Conservation (phyloP, 768 basidiomycete genomes). For the Leccinum broughii region DNA sequence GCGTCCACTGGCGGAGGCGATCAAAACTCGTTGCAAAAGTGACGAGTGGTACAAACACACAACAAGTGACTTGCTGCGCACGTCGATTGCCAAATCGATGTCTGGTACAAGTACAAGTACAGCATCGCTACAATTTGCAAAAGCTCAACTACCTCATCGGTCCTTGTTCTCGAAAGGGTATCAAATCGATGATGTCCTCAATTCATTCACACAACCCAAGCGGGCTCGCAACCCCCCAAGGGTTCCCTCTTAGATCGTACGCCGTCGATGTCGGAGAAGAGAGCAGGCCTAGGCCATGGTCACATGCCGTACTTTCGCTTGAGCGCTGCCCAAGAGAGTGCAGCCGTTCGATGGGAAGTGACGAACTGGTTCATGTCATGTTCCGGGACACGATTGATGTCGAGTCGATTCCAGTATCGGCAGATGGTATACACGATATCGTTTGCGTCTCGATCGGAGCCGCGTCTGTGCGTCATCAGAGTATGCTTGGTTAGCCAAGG, state of each 20-base stretch:
- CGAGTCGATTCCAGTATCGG: slow-evolving; percentile 79
- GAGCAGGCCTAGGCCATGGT: slow-evolving; percentile 6
- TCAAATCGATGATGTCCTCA: slow-evolving; percentile 31
- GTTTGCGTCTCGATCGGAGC: slow-evolving; percentile 69
- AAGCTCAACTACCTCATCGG: slow-evolving; percentile 20
- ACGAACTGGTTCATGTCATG: slow-evolving; percentile 84
- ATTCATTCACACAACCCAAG: slow-evolving; percentile 2
- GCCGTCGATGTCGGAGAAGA: slow-evolving; percentile 4
- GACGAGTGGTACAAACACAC: neutral
- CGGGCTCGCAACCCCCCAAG: neutral
- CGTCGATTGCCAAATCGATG: slow-evolving; percentile 19
- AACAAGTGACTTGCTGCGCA: slow-evolving; percentile 1
- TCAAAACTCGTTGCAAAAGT: neutral
- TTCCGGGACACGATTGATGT: slow-evolving; percentile 84
- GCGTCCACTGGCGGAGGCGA: neutral
- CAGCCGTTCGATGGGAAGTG: slow-evolving; percentile 54
- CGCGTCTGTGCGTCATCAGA: slow-evolving; percentile 48
- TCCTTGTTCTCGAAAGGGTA: slow-evolving; percentile 18
- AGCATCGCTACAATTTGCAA: slow-evolving; percentile 21
- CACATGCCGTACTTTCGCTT: slow-evolving; percentile 72
- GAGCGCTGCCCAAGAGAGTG: slow-evolving; percentile 72
- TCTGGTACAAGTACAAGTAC: slow-evolving; percentile 20
- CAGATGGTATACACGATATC: slow-evolving; percentile 73
- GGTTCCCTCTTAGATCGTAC: neutral
- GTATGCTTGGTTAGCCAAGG: slow-evolving; percentile 14